Conservation (phyloP, 768 basidiomycete genomes). For the Lactarius tabidus region DNA sequence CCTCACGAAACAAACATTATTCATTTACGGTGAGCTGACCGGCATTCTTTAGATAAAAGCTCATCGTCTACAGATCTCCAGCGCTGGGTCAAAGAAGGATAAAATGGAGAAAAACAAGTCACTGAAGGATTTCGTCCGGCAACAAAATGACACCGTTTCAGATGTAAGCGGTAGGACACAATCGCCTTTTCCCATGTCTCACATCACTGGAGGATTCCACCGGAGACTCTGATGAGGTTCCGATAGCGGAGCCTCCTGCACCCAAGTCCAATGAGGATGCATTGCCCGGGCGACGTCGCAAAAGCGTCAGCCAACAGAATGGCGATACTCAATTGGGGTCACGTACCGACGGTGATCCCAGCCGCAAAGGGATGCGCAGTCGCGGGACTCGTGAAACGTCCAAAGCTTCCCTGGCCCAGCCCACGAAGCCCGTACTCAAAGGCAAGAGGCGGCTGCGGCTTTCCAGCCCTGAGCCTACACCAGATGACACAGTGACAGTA, state of each 20-base stretch:
- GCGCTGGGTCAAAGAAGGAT: slow-evolving; percentile 10
- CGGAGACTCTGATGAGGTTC: slow-evolving; percentile 20
- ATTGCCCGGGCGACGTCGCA: background rate
- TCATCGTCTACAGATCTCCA: slow-evolving; percentile 10
- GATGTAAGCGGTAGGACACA: slow-evolving; percentile 12
- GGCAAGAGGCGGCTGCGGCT: slow-evolving; percentile 11
- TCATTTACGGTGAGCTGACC: slow-evolving; percentile 4
- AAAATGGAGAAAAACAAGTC: slow-evolving; percentile 20
- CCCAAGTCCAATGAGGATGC: background rate
- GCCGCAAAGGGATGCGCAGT: background rate
- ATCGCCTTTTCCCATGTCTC: background rate
- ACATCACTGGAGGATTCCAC: slow-evolving; percentile 10
- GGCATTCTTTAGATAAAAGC: background rate
- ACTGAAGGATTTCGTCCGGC: slow-evolving; percentile 26
- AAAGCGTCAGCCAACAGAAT: background rate
- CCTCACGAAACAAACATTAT: slow-evolving; percentile 20
- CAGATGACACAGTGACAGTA: slow-evolving; percentile 1
- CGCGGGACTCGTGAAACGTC: background rate
- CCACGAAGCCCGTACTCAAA: background rate
- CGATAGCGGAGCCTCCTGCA: background rate
- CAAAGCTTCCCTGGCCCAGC: background rate
- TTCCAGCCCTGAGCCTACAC: background rate
- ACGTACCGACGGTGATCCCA: background rate
- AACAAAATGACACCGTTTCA: slow-evolving; percentile 17
- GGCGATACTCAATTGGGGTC: background rate